phyloP scores from a whole-genome alignment of 192 early-diverging fungal species.

The Linnemannia elongata region DNA sequence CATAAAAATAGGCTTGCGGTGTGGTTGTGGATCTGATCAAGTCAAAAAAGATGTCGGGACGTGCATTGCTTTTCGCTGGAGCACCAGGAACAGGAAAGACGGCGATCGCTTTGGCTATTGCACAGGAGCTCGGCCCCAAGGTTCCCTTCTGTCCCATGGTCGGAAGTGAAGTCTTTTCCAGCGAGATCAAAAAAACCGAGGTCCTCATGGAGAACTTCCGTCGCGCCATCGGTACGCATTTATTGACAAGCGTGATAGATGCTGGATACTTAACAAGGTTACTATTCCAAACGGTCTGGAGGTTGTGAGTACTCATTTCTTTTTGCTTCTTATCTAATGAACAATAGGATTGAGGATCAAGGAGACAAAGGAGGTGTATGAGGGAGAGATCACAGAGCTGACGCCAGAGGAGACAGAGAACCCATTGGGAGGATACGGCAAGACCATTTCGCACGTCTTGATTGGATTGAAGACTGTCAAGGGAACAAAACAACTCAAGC shows the following conservation, averaged over 20 bases:
- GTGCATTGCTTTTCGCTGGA: conserved; percentile 94
- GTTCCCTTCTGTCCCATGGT: conserved; percentile 99
- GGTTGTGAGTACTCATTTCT: too few relatives aligned
- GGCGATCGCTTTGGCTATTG: conserved; percentile 94
- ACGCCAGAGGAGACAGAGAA: conserved; percentile 98
- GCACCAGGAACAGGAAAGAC: conserved; percentile 99
- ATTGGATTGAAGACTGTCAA: conserved; percentile 98
- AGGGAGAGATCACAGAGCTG: conserved; percentile 98
- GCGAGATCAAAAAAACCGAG: conserved; percentile 99
- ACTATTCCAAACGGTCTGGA: too few relatives aligned
- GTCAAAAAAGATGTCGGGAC: conserved; percentile 97
- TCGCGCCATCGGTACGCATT: conserved; percentile 84
- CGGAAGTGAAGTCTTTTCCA: conserved; percentile 97
- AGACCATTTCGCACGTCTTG: conserved; percentile 95
- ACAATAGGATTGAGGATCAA: conserved; percentile 89
- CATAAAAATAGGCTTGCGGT: conserved; percentile 81
- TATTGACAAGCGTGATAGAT: not conserved
- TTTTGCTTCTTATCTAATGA: not conserved
- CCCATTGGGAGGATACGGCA: conserved; percentile 97
- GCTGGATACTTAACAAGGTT: too few relatives aligned
- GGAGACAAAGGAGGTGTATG: conserved; percentile 99
- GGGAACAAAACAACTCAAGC: conserved; percentile 96
- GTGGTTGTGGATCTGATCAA: conserved; percentile 95
- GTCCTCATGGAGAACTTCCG: conserved; percentile 99
- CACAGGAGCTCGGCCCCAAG: conserved; percentile 96